Evolutionary conservation across 495 filamentous ascomycete genomes (phyloP), one percentile per base, ranked within the genome.

Genomic region (Penicillium cosmopolitanum): DNA sequence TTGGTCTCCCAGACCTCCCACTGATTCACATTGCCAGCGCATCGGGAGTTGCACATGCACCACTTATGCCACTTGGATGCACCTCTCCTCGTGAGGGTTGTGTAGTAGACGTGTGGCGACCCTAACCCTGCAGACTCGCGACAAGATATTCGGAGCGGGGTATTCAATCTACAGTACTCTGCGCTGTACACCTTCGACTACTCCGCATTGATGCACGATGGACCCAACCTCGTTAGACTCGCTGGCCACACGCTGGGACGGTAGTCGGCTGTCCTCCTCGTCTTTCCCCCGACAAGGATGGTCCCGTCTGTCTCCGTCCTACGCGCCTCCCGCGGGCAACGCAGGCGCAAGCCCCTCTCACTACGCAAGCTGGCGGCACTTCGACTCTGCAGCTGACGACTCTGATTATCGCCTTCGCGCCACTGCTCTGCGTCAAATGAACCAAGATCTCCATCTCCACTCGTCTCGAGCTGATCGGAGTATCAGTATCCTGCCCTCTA

Each of bases 271-370:
- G 51, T 72, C 68, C 19, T 60, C 58, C 7, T 70, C 76, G 23
- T 68, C 74, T 15, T 62, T 73, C 5, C 40, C 67, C 40, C 69
- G 65, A 52, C 71, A 68, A 53, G 63, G 68, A 61, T 70, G 73
- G 70, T 55, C 73, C 33, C 74, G 69, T 51, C 56, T 61, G 25
- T 63, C 67, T 25, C 60, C 59, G 48, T 67, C 72, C 43, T 65
- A 69, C 51, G 62, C 69, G 50, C 61, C 63, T 44, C 67, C 64
- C 12, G 53, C 58, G 10, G 55, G 57, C 25, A 63, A 61, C 50
- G 64, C 61, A 38, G 64, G 63, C 47, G 64, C 61, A 38, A 63
- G 63, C 50, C 63, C 66, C 55, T 61, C 63, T 12, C 64, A 63
- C 48, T 55, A 64, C 18, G 38, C 59, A 55, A 59, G 51, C 55